Conservation (phyloP, 345 rosid species). For the Citrus inodora region DNA sequence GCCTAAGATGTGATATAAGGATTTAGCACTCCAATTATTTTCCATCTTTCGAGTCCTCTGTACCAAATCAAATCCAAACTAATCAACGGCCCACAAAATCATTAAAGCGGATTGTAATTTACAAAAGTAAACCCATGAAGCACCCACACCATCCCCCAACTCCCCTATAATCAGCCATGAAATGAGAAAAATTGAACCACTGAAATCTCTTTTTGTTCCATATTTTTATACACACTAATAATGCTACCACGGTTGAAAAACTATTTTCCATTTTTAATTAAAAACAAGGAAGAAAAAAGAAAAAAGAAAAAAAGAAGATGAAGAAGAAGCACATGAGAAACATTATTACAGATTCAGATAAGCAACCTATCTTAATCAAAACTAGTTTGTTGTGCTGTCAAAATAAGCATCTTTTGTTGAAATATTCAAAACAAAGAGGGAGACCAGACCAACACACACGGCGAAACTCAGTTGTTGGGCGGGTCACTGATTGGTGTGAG, state of each 20-base stretch:
- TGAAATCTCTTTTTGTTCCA: neutral
- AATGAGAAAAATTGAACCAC: too few species aligned
- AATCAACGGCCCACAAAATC: slow-evolving; percentile 1
- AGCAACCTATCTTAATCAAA: neutral
- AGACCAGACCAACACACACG: too few species aligned
- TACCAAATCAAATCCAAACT: neutral
- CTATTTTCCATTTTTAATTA: too few species aligned
- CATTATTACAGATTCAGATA: neutral
- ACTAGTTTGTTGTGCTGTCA: slow-evolving; percentile 22
- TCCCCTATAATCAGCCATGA: neutral
- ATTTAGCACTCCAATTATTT: neutral
- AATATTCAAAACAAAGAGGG: slow-evolving; percentile 5
- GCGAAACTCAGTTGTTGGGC: slow-evolving; percentile 8
- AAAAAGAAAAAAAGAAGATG: neutral
- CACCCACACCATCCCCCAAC: neutral
- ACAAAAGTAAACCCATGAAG: neutral
- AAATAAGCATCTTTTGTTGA: slow-evolving; percentile 10
- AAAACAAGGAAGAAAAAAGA: neutral
- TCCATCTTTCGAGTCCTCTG: neutral
- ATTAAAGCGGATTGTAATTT: neutral
- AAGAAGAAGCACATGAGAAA: neutral
- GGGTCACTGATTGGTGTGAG: slow-evolving; percentile 20
- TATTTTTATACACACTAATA: neutral
- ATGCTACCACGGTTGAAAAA: too few species aligned
- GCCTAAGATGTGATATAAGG: too few species aligned